Evolutionary conservation across 768 basidiomycete genomes (phyloP).

Genomic region (Kwoniella pini): DNA sequence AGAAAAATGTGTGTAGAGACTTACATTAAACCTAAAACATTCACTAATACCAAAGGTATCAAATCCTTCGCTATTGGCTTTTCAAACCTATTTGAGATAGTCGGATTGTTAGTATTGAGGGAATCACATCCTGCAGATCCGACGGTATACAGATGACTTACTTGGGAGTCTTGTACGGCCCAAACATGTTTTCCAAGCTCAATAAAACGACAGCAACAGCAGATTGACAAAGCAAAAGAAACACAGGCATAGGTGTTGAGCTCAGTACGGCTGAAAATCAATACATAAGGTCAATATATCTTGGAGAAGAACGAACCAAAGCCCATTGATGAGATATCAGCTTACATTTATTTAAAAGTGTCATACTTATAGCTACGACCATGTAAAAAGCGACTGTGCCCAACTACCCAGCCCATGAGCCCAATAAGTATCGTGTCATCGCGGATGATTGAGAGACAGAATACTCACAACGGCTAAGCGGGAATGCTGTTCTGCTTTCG

Average conservation of each 20-base stretch:
- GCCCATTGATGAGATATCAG: no score
- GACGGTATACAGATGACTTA: conserved; percentile 16
- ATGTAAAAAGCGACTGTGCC: conserved; percentile 45
- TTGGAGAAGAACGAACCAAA: no score
- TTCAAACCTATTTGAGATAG: conserved; percentile 64
- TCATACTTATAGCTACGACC: conserved; percentile 46
- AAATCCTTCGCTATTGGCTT: conserved; percentile 69
- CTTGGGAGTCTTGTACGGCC: conserved; percentile 40
- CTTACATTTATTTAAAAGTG: conserved; percentile 42
- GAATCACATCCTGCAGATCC: no score
- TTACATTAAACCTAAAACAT: conserved; percentile 80
- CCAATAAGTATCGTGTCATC: not conserved
- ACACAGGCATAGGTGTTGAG: conserved; percentile 44
- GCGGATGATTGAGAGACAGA: not conserved
- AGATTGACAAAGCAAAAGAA: conserved; percentile 41
- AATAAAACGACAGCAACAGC: conserved; percentile 35
- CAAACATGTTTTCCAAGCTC: conserved; percentile 25
- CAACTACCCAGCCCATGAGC: conserved; percentile 12
- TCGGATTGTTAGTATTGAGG: no score
- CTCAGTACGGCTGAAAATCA: conserved; percentile 34
- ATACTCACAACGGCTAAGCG: conserved; percentile 25
- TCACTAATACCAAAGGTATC: conserved; percentile 71
- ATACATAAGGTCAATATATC: not conserved
- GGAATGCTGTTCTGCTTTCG: conserved; percentile 19
- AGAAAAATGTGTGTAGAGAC: conserved; percentile 21